A percentile compares a stretch with the other conserved stretches of the same genome.
phyloP scores from a whole-genome alignment of 192 early-diverging fungal genomes.

The Coemansia sp. region DNA sequence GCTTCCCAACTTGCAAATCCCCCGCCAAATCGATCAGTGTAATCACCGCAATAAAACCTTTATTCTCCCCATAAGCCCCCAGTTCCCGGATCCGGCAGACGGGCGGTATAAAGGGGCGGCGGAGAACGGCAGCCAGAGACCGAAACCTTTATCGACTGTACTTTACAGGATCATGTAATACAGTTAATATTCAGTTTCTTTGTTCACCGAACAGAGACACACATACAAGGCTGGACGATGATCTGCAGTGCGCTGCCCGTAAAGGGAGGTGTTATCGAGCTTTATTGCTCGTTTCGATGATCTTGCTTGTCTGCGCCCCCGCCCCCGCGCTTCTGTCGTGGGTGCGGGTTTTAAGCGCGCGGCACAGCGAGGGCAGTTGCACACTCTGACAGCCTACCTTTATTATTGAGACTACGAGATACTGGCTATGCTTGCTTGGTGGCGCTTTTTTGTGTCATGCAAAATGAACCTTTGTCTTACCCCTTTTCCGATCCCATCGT shows the following conservation, averaged over 20 bases:
- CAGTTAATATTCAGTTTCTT: conserved; percentile 49
- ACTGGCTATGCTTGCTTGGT: no score
- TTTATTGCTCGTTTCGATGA: conserved; percentile 18
- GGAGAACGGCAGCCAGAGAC: not conserved
- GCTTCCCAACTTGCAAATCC: no score
- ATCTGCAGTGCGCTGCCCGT: conserved; percentile 42
- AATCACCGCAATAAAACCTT: no score
- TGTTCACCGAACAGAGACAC: conserved; percentile 48
- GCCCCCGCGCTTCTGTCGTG: conserved; percentile 1
- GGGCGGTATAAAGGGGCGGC: not conserved
- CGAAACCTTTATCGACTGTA: conserved; percentile 35
- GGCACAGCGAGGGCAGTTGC: conserved; percentile 43
- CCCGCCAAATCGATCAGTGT: no score
- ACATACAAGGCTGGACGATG: conserved; percentile 45
- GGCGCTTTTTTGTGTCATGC: no score
- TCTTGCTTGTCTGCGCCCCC: conserved; percentile 44
- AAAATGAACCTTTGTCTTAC: no score
- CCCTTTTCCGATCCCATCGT: no score
- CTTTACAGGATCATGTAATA: conserved; percentile 51
- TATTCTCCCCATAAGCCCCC: no score
- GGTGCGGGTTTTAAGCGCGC: conserved; percentile 21
- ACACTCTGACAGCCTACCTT: conserved; percentile 41
- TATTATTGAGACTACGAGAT: not conserved
- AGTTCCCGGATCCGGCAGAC: no score
- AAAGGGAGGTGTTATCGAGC: conserved; percentile 35